Evolutionary conservation across 176 grass and related monocot genomes (phyloP).

Genomic region (Rhynchospora breviuscula): DNA sequence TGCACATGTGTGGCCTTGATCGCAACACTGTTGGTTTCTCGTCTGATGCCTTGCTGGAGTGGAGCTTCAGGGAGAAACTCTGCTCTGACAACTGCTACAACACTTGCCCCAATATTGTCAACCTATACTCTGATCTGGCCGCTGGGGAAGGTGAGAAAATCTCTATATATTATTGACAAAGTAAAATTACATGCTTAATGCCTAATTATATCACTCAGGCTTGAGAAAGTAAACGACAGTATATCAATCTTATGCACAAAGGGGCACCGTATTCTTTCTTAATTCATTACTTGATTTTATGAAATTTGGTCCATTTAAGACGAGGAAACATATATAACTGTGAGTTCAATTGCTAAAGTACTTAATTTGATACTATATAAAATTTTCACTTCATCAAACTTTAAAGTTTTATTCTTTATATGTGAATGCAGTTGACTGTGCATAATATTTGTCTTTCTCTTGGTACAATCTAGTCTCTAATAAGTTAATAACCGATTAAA

Average conservation of each 20-base stretch:
- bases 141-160: conserved; percentile 39
- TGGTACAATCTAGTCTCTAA: too few relatives aligned
- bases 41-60: conserved; percentile 27
- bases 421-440: too few relatives aligned
- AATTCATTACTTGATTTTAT: neutral
- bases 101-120: conserved; percentile 38
- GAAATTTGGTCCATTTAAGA: neutral
- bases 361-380: neutral
- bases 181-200: neutral
- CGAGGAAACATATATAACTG: neutral
- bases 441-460: too few relatives aligned
- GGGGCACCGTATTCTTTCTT: too few relatives aligned
- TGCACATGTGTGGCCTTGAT: conserved; percentile 34
- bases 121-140: conserved; percentile 52
- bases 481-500: too few relatives aligned
- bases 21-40: conserved; percentile 37
- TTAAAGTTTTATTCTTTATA: too few relatives aligned
- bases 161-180: neutral
- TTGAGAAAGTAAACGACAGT: neutral
- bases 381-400: neutral
- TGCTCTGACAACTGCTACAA: conserved; percentile 38
- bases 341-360: neutral
- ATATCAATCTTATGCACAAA: too few relatives aligned
- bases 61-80: conserved; percentile 13
- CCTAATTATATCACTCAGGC: neutral